Evolutionary conservation across 306 rosid genomes (phyloP).

Genomic region (Fagus sylvatica): DNA sequence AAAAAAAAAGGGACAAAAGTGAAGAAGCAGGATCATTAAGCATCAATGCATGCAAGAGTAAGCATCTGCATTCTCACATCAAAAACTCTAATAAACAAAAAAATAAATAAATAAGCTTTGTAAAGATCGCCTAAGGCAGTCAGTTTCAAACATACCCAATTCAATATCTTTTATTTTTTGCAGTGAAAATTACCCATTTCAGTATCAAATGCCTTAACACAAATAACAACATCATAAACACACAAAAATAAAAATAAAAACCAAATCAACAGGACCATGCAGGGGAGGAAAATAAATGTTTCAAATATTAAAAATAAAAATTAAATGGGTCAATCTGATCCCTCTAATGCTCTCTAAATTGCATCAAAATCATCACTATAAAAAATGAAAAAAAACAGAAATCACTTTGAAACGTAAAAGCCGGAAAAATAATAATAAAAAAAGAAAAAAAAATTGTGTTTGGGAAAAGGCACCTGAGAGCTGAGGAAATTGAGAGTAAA

Average conservation of each 20-base stretch:
- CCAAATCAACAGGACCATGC: neutral
- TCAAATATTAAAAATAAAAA: neutral
- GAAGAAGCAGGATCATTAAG: neutral
- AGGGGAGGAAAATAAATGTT: neutral
- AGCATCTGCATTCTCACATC: neutral
- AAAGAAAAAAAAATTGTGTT: neutral
- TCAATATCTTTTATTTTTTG: neutral
- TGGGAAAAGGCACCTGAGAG: conserved; percentile 34
- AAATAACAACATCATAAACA: conserved; percentile 6
- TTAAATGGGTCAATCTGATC: conserved; percentile 18
- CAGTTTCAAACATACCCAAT: neutral
- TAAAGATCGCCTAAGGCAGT: neutral
- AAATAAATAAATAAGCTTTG: neutral
- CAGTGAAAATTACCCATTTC: neutral
- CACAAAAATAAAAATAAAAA: neutral
- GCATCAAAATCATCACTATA: neutral
- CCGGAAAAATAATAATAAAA: neutral
- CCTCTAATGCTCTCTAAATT: neutral
- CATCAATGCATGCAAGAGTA: neutral
- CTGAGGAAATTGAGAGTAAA: too few species aligned
- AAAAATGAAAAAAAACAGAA: neutral
- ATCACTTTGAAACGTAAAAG: neutral
- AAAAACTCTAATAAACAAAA: neutral
- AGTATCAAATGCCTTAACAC: neutral
- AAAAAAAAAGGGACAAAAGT: neutral